Conservation (phyloP, 495 filamentous ascomycete genomes). For the Tuber indicum region DNA sequence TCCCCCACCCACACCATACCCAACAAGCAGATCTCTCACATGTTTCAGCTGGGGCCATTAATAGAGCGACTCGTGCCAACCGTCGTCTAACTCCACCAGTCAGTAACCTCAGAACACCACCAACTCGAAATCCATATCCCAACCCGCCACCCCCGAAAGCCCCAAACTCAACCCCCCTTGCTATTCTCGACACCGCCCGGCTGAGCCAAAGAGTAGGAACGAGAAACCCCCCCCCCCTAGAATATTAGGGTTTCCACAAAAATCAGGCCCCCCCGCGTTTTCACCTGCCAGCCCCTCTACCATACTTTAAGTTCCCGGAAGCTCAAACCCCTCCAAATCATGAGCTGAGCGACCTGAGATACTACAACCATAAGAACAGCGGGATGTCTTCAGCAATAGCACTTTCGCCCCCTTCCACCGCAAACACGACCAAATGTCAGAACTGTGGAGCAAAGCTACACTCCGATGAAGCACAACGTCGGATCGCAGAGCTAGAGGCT, state of each 20-base stretch:
- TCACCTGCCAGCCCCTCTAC: not conserved
- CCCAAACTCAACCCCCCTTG: not conserved
- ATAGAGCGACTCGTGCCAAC: not conserved
- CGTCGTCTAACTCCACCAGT: not conserved
- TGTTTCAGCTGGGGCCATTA: conserved; percentile 4
- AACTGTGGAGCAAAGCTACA: conserved; percentile 27
- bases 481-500: conserved; percentile 73
- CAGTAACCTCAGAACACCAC: not conserved
- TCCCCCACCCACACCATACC: not conserved
- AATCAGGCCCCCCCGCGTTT: not conserved
- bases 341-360: not conserved
- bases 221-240: not conserved
- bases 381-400: conserved; percentile 29
- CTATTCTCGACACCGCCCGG: not conserved
- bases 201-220: not conserved
- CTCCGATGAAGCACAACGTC: conserved; percentile 52
- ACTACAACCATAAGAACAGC: conserved; percentile 2
- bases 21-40: not conserved
- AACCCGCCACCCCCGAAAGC: not conserved
- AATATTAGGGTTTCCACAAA: not conserved
- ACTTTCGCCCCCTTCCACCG: conserved; percentile 11
- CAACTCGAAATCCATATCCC: not conserved
- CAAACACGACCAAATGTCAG: conserved; percentile 19
- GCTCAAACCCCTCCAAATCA: not conserved
- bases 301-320: not conserved